Percentiles rank a stretch among this genome's conserved stretches.
Conservation (phyloP, 2,329 filamentous ascomycete species). For the Pyrenochaeta sp. region DNA sequence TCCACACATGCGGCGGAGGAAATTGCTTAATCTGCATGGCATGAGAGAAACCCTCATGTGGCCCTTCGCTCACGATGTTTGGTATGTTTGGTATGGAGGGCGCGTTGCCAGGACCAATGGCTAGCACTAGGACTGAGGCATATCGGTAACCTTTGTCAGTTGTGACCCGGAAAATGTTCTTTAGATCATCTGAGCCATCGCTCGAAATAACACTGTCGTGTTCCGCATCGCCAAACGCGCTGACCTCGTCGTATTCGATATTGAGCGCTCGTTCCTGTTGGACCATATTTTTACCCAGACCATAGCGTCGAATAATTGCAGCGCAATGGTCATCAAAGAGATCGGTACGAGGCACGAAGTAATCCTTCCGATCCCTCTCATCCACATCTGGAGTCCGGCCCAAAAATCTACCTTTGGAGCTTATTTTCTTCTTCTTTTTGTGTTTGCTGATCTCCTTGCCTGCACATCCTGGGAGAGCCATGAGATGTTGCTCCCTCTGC, state of each 20-base stretch:
- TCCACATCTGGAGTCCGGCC: constrained; percentile 49
- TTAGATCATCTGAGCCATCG: constrained; percentile 37
- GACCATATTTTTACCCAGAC: constrained; percentile 63
- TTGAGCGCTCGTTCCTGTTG: constrained; percentile 66
- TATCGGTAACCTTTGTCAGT: constrained; percentile 64
- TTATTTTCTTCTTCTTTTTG: constrained; percentile 69
- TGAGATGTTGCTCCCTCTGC: constrained; percentile 67
- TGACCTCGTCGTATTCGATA: constrained; percentile 64
- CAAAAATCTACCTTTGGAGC: constrained; percentile 54
- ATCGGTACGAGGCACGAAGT: constrained; percentile 51
- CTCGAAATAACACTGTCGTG: constrained; percentile 28
- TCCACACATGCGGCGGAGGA: constrained; percentile 60
- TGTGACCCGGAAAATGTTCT: constrained; percentile 69
- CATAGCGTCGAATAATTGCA: constrained; percentile 50
- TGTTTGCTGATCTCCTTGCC: constrained; percentile 84
- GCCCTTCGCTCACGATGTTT: constrained; percentile 42
- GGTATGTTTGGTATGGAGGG: constrained; percentile 56
- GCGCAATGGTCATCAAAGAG: constrained; percentile 54
- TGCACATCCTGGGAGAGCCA: constrained; percentile 76
- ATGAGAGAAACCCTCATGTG: constrained; percentile 65
- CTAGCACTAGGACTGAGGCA: constrained; percentile 70
- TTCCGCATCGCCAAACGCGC: constrained; percentile 32
- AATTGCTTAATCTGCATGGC: constrained; percentile 69
- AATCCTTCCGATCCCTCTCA: constrained; percentile 57
- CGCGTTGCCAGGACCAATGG: constrained; percentile 72